Conservation (phyloP, 768 basidiomycete genomes). For the Pseudohyphozyma bogoriensis region DNA sequence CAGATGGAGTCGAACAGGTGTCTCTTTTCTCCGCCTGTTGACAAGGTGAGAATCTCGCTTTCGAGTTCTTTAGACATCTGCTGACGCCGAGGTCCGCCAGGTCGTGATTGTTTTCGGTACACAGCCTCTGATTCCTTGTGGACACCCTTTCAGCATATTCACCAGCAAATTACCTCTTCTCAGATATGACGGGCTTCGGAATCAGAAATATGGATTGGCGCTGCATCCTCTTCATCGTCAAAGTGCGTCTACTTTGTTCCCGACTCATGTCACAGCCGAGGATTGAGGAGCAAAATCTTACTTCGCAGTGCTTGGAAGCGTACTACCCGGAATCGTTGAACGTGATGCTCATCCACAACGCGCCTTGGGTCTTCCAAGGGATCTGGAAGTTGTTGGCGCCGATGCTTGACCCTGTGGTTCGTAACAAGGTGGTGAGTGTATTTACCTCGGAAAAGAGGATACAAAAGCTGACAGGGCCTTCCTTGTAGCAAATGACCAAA, state of each 20-base stretch:
- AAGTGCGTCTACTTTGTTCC: conserved; percentile 13
- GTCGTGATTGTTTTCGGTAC: too few relatives aligned
- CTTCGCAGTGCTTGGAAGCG: conserved; percentile 17
- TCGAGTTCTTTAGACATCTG: not conserved
- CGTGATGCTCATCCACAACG: conserved; percentile 26
- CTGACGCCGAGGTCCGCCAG: not conserved
- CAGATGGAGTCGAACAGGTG: conserved; percentile 28
- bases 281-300: not conserved
- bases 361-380: conserved; percentile 29
- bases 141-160: not conserved
- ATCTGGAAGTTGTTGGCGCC: conserved; percentile 30
- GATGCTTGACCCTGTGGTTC: conserved; percentile 31
- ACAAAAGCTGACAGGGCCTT: not conserved
- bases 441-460: not conserved
- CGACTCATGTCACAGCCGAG: not conserved
- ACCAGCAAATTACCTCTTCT: too few relatives aligned
- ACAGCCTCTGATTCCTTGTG: too few relatives aligned
- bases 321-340: conserved; percentile 30
- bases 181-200: conserved; percentile 31
- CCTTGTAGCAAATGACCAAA: conserved; percentile 19
- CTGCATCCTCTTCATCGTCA: conserved; percentile 25
- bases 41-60: conserved; percentile 12
- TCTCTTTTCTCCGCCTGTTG: conserved; percentile 15
- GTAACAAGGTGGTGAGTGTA: conserved; percentile 31
- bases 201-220: conserved; percentile 23